Evolutionary conservation across 2,329 filamentous ascomycete species (phyloP).

Genomic region (Trichoderma sp.): DNA sequence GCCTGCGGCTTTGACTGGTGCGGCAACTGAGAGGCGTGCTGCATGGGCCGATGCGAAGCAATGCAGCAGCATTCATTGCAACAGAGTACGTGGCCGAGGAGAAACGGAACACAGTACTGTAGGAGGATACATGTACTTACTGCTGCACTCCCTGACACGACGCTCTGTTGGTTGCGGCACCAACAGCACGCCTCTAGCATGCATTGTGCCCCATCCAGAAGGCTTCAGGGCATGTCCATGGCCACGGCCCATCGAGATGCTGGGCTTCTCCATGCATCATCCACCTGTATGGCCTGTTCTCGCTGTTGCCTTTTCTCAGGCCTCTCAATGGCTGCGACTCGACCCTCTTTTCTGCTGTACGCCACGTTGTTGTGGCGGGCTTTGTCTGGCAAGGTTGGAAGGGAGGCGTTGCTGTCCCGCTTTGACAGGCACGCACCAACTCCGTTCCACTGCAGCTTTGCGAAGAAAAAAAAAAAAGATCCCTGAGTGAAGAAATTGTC

Average conservation of each 20-base stretch:
- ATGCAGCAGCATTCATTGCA: conserved; percentile 19
- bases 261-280: conserved; percentile 2
- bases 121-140: neutral
- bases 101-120: conserved; percentile 3
- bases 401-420: conserved; percentile 19
- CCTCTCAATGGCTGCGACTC: neutral
- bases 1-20: conserved; percentile 13
- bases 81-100: conserved; percentile 23
- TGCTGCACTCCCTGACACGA: neutral
- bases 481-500: conserved; percentile 11
- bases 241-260: neutral
- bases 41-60: conserved; percentile 22
- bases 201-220: neutral
- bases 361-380: conserved; percentile 19
- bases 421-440: conserved; percentile 15
- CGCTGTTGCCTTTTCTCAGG: neutral
- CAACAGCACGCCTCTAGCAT: conserved; percentile 18
- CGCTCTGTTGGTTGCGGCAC: conserved; percentile 21
- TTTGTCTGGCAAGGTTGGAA: neutral
- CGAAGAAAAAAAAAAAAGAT: neutral
- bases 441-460: conserved; percentile 3
- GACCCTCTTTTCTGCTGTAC: conserved; percentile 9
- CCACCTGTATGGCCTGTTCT: neutral
- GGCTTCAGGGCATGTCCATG: conserved; percentile 4
- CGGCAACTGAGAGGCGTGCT: conserved; percentile 5